A percentile compares a stretch with the other conserved stretches of the same genome.
Evolutionary conservation across 441 rosid species (phyloP).

Genomic region (Daphne laureola): DNA sequence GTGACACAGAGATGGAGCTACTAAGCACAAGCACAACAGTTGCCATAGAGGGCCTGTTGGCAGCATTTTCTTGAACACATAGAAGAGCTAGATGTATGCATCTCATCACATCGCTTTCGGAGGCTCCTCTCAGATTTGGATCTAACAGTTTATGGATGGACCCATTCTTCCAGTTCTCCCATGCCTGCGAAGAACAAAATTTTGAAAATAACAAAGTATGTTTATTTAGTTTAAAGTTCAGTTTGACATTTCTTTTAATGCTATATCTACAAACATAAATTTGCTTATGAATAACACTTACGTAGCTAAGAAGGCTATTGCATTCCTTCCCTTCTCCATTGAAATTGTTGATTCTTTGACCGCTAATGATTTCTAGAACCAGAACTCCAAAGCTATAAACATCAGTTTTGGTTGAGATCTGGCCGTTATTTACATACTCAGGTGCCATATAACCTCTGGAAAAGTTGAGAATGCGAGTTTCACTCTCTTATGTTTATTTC

Average conservation of each 20-base stretch:
- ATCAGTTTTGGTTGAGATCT: conserved; percentile 7
- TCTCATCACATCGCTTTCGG: neutral
- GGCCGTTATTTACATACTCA: conserved; percentile 22
- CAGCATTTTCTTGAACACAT: conserved; percentile 6
- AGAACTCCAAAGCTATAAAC: conserved; percentile 21
- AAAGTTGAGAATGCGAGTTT: neutral
- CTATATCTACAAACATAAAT: neutral
- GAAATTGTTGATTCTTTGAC: conserved; percentile 8
- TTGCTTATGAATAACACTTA: neutral
- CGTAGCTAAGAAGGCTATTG: neutral
- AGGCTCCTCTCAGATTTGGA: neutral
- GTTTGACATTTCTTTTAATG: no score
- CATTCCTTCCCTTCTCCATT: neutral
- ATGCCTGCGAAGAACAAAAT: neutral
- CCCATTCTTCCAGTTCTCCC: conserved; percentile 3
- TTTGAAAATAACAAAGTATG: no score
- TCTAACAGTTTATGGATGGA: neutral
- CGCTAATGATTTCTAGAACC: conserved; percentile 21
- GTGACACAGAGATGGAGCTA: neutral
- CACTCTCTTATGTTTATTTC: neutral
- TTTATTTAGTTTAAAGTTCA: no score
- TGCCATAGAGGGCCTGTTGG: conserved; percentile 1
- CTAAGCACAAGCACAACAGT: neutral
- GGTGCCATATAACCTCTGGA: conserved; percentile 28
- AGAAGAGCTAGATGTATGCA: conserved; percentile 1